Base-by-base conservation (phyloP, 2,329 filamentous ascomycete species). In the Blumeriella jaapii region DNA sequence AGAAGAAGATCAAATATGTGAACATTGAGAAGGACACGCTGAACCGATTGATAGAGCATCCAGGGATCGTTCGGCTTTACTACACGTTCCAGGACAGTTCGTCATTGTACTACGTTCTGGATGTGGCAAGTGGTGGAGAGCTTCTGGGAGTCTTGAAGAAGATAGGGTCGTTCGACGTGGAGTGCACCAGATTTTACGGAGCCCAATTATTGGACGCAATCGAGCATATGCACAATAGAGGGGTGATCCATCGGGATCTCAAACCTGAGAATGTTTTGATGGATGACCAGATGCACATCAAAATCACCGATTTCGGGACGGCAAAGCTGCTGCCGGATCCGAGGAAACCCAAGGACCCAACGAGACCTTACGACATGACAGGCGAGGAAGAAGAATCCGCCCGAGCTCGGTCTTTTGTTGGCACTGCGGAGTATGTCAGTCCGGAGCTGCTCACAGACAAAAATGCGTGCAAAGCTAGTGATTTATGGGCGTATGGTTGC, bases 1-100 rank as follows among this genome's bases (percentile, higher is more conserved):
- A 98, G 63, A 96, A 94, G 61, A 98, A 98, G 69, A 93, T 98
- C 54, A 98, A 98, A 68, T 98, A 98, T 55, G 91, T 98, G 60
- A 98, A 96, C 61, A 98, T 98, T 52, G 91, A 98, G 61, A 95
- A 95, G 63, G 89, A 98, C 61, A 96, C 91, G 0, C 67, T 98
- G 37, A 98, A 98, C 56, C 78, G 91, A 44, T 67, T 98, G 39
- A 96, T 89, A 3, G 89, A 98, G 45, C 91, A 98, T 54, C 91
- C 91, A 5, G 91, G 91, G 13, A 89, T 98, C 40, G 87, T 98
- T 38, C 82, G 91, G 44, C 69, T 98, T 27, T 98, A 96, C 61
- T 98, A 98, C 61, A 98, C 91, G 2, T 98, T 98, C 55, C 91
- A 98, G 58, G 91, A 98, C 59, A 89, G 96, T 57, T 74, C 82